phyloP scores from a whole-genome alignment of 371 early-diverging fungal genomes.

The Mortierella sp. region DNA sequence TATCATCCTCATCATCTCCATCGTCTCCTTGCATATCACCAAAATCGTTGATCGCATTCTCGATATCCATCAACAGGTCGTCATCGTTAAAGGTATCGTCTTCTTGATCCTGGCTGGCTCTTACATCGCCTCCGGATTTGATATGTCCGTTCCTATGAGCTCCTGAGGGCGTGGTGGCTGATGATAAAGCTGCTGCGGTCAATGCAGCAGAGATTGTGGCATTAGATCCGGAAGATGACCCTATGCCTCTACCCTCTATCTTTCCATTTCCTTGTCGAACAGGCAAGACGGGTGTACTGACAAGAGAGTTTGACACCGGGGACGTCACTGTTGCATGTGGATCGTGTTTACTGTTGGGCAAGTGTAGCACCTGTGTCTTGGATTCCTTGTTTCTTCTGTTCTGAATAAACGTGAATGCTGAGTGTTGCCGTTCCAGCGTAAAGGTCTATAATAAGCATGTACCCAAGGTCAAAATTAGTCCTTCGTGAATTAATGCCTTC shows the following conservation, averaged over 20 bases:
- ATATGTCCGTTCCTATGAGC: background rate
- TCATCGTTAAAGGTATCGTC: constrained; percentile 23
- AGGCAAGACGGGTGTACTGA: constrained; percentile 23
- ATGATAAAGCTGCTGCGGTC: background rate
- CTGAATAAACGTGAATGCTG: constrained; percentile 44
- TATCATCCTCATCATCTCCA: constrained; percentile 41
- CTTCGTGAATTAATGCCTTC: background rate
- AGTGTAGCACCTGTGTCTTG: constrained; percentile 32
- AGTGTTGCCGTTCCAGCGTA: constrained; percentile 47
- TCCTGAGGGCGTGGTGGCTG: background rate
- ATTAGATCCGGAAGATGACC: background rate
- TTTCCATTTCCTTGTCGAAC: constrained; percentile 24
- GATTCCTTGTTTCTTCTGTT: constrained; percentile 38
- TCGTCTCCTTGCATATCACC: constrained; percentile 31
- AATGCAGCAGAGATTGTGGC: constrained; percentile 6
- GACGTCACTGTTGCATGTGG: constrained; percentile 24
- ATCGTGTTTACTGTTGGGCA: constrained; percentile 42
- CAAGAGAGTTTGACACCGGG: constrained; percentile 14
- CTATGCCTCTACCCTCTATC: constrained; percentile 10
- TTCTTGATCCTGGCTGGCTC: constrained; percentile 14
- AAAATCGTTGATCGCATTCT: constrained; percentile 31
- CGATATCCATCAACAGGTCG: constrained; percentile 35
- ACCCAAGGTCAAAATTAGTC: background rate
- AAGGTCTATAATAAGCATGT: constrained; percentile 33
- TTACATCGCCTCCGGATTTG: background rate